Conservation (phyloP, 768 basidiomycete species). For the Leccinum arenicola region DNA sequence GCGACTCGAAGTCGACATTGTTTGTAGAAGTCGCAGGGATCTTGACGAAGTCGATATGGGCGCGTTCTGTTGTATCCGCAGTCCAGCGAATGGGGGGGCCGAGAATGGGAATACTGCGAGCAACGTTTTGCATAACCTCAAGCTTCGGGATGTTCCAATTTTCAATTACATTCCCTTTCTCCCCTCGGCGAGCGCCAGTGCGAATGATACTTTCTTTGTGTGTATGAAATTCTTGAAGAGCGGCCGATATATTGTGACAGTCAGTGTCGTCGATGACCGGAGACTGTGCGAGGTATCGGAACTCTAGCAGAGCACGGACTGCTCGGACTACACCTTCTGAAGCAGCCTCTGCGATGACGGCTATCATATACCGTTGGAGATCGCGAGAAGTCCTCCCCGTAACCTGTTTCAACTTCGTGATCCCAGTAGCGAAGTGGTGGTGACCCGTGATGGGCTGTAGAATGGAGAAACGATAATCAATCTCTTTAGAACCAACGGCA, state of each 20-base stretch:
- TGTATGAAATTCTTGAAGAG: background rate
- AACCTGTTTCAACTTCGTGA: background rate
- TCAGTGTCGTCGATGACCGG: background rate
- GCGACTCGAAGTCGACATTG: slow-evolving; percentile 33
- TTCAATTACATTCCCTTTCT: slow-evolving; percentile 23
- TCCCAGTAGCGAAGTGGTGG: background rate
- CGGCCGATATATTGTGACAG: background rate
- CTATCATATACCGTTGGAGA: background rate
- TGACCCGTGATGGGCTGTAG: background rate
- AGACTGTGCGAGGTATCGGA: background rate
- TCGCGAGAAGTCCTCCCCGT: background rate
- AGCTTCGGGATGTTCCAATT: slow-evolving; percentile 44
- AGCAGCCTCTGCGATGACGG: background rate
- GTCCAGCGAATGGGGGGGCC: slow-evolving; percentile 36
- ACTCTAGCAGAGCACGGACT: background rate
- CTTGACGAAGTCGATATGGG: slow-evolving; percentile 35
- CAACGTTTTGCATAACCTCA: slow-evolving; percentile 35
- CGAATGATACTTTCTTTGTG: background rate
- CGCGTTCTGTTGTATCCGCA: slow-evolving; percentile 30
- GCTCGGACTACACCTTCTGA: background rate
- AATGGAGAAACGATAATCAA: slow-evolving; percentile 19
- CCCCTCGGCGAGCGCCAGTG: slow-evolving; percentile 12
- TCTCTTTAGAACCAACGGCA: slow-evolving; percentile 25
- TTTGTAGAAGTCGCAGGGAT: slow-evolving; percentile 23
- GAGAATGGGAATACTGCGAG: slow-evolving; percentile 25